A percentile compares a stretch with the other conserved stretches of the same genome.
These are phyloP conservation scores for Suillus variegatus DNA, from an alignment of 768 basidiomycete species.

Conservation along the genomic window DNA sequence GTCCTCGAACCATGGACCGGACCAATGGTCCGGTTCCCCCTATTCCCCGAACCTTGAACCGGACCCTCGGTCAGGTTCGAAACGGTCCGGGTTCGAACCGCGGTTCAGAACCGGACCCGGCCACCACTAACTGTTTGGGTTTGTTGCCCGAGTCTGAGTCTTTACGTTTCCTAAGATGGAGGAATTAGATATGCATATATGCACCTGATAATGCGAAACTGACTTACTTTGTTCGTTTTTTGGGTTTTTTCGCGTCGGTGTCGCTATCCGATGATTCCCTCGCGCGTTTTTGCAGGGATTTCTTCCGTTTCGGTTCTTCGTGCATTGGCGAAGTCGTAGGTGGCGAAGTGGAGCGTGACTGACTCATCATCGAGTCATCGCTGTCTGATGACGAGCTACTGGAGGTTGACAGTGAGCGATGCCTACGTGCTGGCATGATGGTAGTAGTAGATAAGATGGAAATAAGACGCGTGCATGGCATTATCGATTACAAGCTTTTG, in stretches of 20 bases:
- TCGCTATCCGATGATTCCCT: background rate
- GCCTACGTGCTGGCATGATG: background rate
- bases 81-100: no score
- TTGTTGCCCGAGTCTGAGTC: background rate
- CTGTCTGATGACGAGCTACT: background rate
- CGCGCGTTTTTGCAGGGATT: background rate
- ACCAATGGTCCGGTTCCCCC: no score
- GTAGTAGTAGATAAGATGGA: background rate
- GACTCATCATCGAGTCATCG: background rate
- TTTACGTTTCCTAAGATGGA: background rate
- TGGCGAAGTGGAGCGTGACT: no score
- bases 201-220: background rate
- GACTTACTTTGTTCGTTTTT: background rate
- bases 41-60: no score
- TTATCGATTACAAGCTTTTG: no score
- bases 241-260: background rate
- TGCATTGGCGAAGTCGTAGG: background rate
- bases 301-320: background rate
- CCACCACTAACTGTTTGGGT: no score
- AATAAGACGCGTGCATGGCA: background rate
- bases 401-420: background rate
- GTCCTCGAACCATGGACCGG: no score
- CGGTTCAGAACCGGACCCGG: no score
- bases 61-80: no score
- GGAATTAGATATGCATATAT: background rate